Base-by-base conservation (phyloP, 164 flowering plant genomes). In the Vitis rupestris region DNA sequence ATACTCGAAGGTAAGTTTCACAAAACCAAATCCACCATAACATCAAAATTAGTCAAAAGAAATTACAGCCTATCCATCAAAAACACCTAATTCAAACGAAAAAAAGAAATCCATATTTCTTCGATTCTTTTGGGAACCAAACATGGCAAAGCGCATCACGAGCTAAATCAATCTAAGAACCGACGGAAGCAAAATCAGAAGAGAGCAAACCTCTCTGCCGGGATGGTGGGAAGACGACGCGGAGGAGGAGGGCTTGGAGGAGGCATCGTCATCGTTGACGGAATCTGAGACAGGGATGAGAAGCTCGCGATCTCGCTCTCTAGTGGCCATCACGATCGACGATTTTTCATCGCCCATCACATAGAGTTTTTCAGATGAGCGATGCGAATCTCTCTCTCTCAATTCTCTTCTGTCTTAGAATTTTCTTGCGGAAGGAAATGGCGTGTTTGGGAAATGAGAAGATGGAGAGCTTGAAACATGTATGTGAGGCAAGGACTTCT, bases 291-390 rank as follows among this genome's bases (percentile, higher is more conserved):
- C 95, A 27, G 97, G 98, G 10, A 90, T 87, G 17, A 93, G 89
- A 64, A 89, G 91, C 79, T 93, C 98, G 17, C 91, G 95, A 85
- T 90, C 95, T 86, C 91, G 82, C 3, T 82, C 88, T 78, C 92
- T 82, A 75, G 61, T 81, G 10, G 78, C 86, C 90, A 86, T 89
- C 62, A 72, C 82, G 56, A 74, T 77, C 70, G 80, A 58, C 65
- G 88, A 68, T 74, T 87, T 89, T 15, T 86, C 94, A 74, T 89
- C 94, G 67, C 91, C 94, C 93, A 87, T 87, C 78, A 72, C 76
- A 50, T 16, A 58, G 50, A 14, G 61, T 10, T 19, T 23, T 57
- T 37, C 44, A 13, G 15, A 7, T 29, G 23, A 56, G 13, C 64
- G 64, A 64, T 59, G 19, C 31, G 13, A 23, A 23, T 11, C 50